A percentile compares a stretch with the other conserved stretches of the same genome.
phyloP scores from a whole-genome alignment of 257 asterid species.

The Fraxinus excelsior region DNA sequence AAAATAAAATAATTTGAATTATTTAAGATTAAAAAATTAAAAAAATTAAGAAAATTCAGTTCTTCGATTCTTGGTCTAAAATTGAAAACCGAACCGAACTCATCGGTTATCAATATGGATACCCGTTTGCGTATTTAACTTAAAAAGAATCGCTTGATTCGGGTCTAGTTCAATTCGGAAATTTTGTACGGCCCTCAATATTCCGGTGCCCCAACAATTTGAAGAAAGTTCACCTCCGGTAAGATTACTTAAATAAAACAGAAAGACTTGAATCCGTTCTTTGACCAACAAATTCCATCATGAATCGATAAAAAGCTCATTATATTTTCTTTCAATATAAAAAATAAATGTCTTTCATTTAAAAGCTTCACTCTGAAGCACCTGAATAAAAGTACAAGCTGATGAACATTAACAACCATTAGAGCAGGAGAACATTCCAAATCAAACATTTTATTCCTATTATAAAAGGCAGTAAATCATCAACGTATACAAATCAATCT shows the following conservation, averaged over 20 bases:
- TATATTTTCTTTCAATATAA: neutral
- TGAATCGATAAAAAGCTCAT: neutral
- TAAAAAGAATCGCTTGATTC: no score
- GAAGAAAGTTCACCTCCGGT: neutral
- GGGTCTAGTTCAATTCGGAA: no score
- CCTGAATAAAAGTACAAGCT: neutral
- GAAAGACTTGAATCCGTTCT: neutral
- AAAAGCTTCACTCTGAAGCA: neutral
- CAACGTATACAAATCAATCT: conserved; percentile 34
- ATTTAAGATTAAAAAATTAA: no score
- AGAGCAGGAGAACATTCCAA: neutral
- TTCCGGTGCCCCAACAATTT: neutral
- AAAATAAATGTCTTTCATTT: neutral
- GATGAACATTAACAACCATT: conserved; percentile 1
- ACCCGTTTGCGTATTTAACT: no score
- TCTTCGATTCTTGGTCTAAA: no score
- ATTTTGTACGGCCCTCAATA: no score
- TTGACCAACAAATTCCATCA: conserved; percentile 1
- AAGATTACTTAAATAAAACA: neutral
- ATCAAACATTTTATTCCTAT: neutral
- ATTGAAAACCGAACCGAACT: no score
- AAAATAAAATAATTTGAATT: no score
- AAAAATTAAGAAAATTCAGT: no score
- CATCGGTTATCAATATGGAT: no score
- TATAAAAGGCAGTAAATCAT: conserved; percentile 6